Evolutionary conservation across 371 early-diverging fungal species (phyloP).

Genomic region (Lichtheimia ornata): DNA sequence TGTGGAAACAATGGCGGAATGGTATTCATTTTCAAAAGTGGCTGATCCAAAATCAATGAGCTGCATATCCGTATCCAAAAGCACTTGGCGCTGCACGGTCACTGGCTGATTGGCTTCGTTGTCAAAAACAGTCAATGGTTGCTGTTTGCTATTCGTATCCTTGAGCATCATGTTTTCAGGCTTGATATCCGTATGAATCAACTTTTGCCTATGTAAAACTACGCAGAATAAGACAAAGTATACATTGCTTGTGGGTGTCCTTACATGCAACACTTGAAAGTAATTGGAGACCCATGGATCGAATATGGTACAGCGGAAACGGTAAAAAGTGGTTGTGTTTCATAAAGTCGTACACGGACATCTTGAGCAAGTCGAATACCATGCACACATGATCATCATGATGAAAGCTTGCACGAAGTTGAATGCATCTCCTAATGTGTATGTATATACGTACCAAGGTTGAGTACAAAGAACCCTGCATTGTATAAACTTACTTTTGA

Average conservation of each 20-base stretch:
- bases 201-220: constrained; percentile 79
- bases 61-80: constrained; percentile 77
- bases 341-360: constrained; percentile 91
- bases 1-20: constrained; percentile 87
- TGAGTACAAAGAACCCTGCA: not conserved
- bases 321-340: constrained; percentile 88
- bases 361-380: constrained; percentile 92
- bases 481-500: constrained; percentile 47
- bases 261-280: constrained; percentile 76
- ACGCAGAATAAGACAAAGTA: constrained; percentile 1
- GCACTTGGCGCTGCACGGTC: constrained; percentile 34
- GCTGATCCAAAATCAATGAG: constrained; percentile 96
- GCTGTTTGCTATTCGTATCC: constrained; percentile 13
- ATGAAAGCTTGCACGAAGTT: constrained; percentile 79
- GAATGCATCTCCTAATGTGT: constrained; percentile 67
- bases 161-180: constrained; percentile 79
- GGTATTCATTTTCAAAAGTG: constrained; percentile 92
- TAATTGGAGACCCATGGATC: constrained; percentile 79
- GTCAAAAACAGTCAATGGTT: constrained; percentile 10
- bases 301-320: constrained; percentile 85
- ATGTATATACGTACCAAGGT: not conserved
- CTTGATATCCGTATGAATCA: constrained; percentile 91
- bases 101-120: no score
- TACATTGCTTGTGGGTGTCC: constrained; percentile 6
- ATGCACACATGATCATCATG: constrained; percentile 93